Evolutionary conservation across 75 land plant species (phyloP).

Genomic region (Pinus taeda): DNA sequence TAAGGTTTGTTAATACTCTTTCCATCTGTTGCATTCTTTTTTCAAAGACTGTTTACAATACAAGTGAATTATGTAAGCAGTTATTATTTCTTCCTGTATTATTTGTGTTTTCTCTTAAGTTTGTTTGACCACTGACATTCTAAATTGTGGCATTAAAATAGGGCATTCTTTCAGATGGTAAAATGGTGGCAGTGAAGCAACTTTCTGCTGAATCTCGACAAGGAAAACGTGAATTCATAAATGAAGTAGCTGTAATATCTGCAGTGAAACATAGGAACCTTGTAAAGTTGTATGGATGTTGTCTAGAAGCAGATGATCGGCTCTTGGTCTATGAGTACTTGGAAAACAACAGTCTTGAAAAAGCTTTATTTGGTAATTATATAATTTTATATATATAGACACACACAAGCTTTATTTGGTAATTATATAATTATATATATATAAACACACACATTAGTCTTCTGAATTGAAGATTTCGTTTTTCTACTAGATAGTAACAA

Average conservation of each 20-base stretch:
- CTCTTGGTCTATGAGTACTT: constrained; percentile 24
- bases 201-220: constrained; percentile 8
- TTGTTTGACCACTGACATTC: not conserved
- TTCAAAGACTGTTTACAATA: not conserved
- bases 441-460: not conserved
- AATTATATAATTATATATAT: not conserved
- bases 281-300: constrained; percentile 20
- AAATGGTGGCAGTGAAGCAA: constrained; percentile 19
- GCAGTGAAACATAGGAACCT: constrained; percentile 25
- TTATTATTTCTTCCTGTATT: not conserved
- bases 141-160: constrained; percentile 1
- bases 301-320: constrained; percentile 16
- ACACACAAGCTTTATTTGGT: constrained; percentile 19
- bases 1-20: constrained; percentile 14
- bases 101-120: not conserved
- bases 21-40: not conserved
- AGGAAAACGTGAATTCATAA: constrained; percentile 19
- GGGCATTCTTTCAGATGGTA: constrained; percentile 20
- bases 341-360: constrained; percentile 17
- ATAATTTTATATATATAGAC: not conserved
- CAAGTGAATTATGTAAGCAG: no score
- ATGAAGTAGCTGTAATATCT: constrained; percentile 25
- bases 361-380: constrained; percentile 20
- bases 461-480: no score
- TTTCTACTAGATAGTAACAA: no score